Percentiles rank a stretch among this genome's conserved stretches.
phyloP scores from a whole-genome alignment of 305 asterid species.

The Salvia sclarea region DNA sequence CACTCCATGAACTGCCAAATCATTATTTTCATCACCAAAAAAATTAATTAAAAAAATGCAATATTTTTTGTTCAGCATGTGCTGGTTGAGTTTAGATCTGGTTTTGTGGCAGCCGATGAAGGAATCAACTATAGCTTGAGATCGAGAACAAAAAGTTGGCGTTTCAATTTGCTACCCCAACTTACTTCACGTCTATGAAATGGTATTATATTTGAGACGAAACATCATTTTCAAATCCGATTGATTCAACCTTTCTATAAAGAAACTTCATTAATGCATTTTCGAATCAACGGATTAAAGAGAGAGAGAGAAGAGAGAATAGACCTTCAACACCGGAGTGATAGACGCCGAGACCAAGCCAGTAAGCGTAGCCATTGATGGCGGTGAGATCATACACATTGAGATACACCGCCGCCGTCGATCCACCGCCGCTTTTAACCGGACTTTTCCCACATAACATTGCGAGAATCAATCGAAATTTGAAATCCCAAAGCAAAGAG shows the following conservation, averaged over 20 bases:
- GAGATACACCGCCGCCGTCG: slow-evolving; percentile 64
- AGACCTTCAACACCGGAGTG: slow-evolving; percentile 87
- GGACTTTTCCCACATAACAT: slow-evolving; percentile 72
- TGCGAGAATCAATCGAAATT: slow-evolving; percentile 17
- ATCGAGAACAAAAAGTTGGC: neutral
- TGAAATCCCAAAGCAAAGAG: neutral
- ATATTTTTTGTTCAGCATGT: neutral
- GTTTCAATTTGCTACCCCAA: neutral
- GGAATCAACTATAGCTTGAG: neutral
- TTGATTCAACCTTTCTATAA: neutral
- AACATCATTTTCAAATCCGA: neutral
- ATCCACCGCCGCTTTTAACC: slow-evolving; percentile 49
- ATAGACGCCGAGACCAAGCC: slow-evolving; percentile 88
- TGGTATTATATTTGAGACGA: neutral
- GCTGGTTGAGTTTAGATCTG: slow-evolving; percentile 26
- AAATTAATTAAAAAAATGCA: neutral
- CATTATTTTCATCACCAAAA: neutral
- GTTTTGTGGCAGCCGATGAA: neutral
- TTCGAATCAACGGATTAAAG: neutral
- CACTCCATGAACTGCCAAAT: slow-evolving; percentile 60
- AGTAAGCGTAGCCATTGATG: slow-evolving; percentile 72
- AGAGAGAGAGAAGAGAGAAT: slow-evolving; percentile 29
- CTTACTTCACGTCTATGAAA: neutral
- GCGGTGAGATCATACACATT: slow-evolving; percentile 80
- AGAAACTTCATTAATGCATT: neutral